Evolutionary conservation across 2,329 filamentous ascomycete species (phyloP), one percentile per base, ranked within the genome.

Genomic region (Claviceps arundinis): DNA sequence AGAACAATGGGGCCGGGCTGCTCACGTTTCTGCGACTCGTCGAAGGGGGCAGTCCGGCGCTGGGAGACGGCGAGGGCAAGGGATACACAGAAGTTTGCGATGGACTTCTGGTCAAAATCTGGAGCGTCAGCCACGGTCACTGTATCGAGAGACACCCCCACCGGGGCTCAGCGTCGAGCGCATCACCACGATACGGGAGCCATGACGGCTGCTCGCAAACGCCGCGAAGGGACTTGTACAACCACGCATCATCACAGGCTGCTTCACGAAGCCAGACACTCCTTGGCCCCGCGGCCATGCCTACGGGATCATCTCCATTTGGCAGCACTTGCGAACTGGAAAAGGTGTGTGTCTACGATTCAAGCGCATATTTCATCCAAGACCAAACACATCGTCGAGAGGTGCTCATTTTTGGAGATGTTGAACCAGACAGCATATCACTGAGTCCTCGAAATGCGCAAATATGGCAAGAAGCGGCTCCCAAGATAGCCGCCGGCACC

Each of bases 341-440:
- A 52, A 71, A 69, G 17, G 62, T 76, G 37, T 89, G 84, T 59
- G 85, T 89, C 1, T 85, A 88, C 55, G 89, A 96, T 64, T 95
- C 88, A 56, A 93, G 89, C 17, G 91, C 89, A 0, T 97, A 90
- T 68, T 97, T 98, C 67, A 86, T 98, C 57, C 85, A 88, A 40
- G 86, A 93, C 54, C 73, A 84, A 37, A 64, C 70, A 1, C 85
- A 81, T 0, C 78, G 80, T 1, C 77, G 78, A 37, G 91, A 98
- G 67, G 80, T 97, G 2, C 78, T 98, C 54, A 87, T 98, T 48
- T 97, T 96, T 64, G 93, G 93, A 17, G 93, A 98, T 58, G 87
- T 97, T 40, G 93, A 98, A 63, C 89, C 93, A 0, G 93, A 98
- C 66, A 84, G 82, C 8, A 69, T 97, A 26, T 94, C 89, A 0